Conservation (phyloP, 2,329 filamentous ascomycete genomes). For the Cordyceps militaris region DNA sequence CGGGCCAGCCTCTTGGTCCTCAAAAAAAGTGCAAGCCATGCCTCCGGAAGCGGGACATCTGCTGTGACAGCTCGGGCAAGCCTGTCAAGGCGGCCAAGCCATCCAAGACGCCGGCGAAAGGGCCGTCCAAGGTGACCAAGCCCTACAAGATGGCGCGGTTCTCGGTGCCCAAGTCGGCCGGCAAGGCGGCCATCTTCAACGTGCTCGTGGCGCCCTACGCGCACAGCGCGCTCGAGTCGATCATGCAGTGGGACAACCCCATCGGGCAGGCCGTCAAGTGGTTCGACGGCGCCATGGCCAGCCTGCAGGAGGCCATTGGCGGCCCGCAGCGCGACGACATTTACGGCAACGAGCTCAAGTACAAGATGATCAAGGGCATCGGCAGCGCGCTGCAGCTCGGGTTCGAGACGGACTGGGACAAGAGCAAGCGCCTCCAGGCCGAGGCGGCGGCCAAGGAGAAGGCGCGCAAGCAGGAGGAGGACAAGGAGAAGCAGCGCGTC, state of each 20-base stretch:
- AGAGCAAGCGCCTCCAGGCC: neutral
- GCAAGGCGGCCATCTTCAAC: neutral
- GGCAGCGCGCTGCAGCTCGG: neutral
- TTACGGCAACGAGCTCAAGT: slow-evolving; percentile 3
- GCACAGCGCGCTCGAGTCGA: neutral
- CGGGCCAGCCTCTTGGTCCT: neutral
- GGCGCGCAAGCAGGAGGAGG: neutral
- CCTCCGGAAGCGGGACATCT: neutral
- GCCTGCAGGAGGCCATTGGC: slow-evolving; percentile 6
- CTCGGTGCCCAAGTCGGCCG: neutral
- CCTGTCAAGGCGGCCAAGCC: neutral
- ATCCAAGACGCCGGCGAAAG: neutral
- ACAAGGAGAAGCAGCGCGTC: neutral
- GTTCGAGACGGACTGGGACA: neutral
- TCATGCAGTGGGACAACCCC: slow-evolving; percentile 1
- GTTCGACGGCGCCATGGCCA: slow-evolving; percentile 4
- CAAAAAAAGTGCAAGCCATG: neutral
- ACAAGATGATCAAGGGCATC: neutral
- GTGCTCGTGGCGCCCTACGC: neutral
- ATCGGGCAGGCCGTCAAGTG: slow-evolving; percentile 1
- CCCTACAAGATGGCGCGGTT: neutral
- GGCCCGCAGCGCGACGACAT: slow-evolving; percentile 1
- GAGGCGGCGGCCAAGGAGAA: neutral
- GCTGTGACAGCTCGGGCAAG: neutral
- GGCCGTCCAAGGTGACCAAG: neutral